A percentile compares a stretch with the other conserved stretches of the same genome.
Conservation (phyloP, 768 basidiomycete species). For the Gloeostereum incarnatum region DNA sequence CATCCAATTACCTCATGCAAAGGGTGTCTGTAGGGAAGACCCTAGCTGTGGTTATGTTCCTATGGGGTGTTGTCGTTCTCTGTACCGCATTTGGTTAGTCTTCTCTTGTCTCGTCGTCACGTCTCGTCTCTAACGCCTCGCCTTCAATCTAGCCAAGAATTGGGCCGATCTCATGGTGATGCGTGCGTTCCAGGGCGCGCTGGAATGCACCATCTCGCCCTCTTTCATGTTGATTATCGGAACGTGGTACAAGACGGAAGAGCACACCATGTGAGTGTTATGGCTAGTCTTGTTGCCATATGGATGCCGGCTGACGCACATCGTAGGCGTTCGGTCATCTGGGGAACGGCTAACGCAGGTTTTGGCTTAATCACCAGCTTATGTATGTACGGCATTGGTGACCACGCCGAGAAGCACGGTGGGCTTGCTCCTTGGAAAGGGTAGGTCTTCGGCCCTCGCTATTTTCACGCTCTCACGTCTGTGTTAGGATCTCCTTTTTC, state of each 20-base stretch:
- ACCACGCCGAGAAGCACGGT: constrained; percentile 2
- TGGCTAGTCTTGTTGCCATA: background rate
- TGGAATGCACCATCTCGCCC: constrained; percentile 6
- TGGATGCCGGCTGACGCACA: too few species aligned
- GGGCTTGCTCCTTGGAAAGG: constrained; percentile 8
- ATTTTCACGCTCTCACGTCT: background rate
- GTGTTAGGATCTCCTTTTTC: constrained; percentile 7
- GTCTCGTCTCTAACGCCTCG: background rate
- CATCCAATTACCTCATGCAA: constrained; percentile 7
- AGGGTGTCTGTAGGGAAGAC: constrained; percentile 7
- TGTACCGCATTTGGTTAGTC: constrained; percentile 7
- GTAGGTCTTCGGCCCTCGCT: background rate
- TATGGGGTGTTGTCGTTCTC: constrained; percentile 8
- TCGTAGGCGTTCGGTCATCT: constrained; percentile 7
- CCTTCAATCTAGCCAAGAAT: constrained; percentile 2
- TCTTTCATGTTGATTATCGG: constrained; percentile 5
- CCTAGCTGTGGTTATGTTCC: constrained; percentile 6
- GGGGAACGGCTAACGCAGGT: constrained; percentile 7
- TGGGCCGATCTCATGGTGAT: constrained; percentile 6
- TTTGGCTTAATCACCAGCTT: constrained; percentile 6
- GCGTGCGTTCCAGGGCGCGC: constrained; percentile 6
- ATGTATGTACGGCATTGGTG: constrained; percentile 6
- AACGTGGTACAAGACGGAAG: constrained; percentile 6
- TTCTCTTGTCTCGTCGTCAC: background rate
- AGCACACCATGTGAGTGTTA: constrained; percentile 5